Percentiles rank a stretch among this genome's conserved stretches.
Conservation (phyloP, 306 rosid species). For the Trifolium repens region DNA sequence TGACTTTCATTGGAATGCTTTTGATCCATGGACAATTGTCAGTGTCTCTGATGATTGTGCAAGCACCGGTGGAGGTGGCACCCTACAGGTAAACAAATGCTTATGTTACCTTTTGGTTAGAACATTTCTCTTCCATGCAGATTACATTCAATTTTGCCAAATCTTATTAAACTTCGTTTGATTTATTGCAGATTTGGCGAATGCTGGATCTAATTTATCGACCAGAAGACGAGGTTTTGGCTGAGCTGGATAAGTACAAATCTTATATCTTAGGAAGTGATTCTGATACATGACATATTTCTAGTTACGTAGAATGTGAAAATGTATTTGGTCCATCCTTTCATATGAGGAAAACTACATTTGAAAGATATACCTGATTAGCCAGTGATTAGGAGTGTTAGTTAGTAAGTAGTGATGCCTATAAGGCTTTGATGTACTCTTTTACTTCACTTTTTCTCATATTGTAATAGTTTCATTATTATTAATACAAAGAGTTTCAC, state of each 20-base stretch:
- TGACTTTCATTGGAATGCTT: slow-evolving; percentile 93
- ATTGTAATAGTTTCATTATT: no score
- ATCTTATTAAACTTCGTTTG: not conserved
- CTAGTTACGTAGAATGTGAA: no score
- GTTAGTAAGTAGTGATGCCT: no score
- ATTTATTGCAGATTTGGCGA: slow-evolving; percentile 67
- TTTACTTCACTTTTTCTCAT: no score
- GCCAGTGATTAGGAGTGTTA: no score
- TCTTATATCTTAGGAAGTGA: slow-evolving; percentile 44
- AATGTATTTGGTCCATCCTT: no score
- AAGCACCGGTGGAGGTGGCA: slow-evolving; percentile 85
- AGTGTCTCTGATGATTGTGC: slow-evolving; percentile 98
- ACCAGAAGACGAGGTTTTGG: slow-evolving; percentile 64
- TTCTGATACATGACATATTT: not conserved
- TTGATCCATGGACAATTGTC: slow-evolving; percentile 96
- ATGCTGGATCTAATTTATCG: slow-evolving; percentile 70
- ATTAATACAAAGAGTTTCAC: no score
- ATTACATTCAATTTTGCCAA: slow-evolving; percentile 14
- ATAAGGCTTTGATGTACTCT: no score
- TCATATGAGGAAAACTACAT: no score
- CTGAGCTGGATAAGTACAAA: slow-evolving; percentile 58
- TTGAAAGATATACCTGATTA: no score
- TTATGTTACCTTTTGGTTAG: slow-evolving; percentile 17
- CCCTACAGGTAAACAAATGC: slow-evolving; percentile 69
- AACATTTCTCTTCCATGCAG: slow-evolving; percentile 11